These are phyloP conservation scores for Oryza officinalis DNA, from an alignment of 176 grass and related monocot species.

Conservation along the genomic window DNA sequence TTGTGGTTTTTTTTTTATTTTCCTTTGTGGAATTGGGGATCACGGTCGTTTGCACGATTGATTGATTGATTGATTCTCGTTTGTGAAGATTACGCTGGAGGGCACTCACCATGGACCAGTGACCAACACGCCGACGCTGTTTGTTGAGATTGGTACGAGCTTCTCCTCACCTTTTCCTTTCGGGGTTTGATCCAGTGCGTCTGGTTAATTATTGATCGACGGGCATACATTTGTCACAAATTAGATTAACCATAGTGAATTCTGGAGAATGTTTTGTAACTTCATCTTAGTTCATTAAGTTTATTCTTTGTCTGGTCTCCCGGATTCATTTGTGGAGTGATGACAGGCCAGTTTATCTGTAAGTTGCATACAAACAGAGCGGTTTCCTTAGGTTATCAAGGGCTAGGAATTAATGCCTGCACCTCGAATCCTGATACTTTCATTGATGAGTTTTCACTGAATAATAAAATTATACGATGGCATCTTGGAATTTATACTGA, in stretches of 20 bases:
- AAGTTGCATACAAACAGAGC: too few relatives aligned
- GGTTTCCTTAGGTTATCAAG: too few relatives aligned
- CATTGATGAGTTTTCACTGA: too few relatives aligned
- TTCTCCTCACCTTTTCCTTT: neutral
- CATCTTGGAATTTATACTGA: too few relatives aligned
- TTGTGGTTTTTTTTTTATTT: neutral
- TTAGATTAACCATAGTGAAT: neutral
- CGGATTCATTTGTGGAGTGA: too few relatives aligned
- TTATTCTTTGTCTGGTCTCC: too few relatives aligned
- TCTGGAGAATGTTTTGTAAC: neutral
- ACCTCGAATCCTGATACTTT: too few relatives aligned
- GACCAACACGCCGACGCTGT: conserved; percentile 41
- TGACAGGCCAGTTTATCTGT: too few relatives aligned
- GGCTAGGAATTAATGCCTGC: too few relatives aligned
- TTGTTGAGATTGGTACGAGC: conserved; percentile 39
- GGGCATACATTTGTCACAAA: neutral
- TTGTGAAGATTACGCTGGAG: conserved; percentile 13
- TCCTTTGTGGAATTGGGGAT: neutral
- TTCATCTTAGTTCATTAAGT: neutral
- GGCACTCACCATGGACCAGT: conserved; percentile 49
- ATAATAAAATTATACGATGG: too few relatives aligned
- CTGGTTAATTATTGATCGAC: neutral
- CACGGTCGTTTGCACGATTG: neutral
- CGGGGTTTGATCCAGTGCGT: neutral
- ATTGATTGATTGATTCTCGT: neutral